phyloP scores from a whole-genome alignment of 495 filamentous ascomycete genomes.

The Gamarada debralockiae region DNA sequence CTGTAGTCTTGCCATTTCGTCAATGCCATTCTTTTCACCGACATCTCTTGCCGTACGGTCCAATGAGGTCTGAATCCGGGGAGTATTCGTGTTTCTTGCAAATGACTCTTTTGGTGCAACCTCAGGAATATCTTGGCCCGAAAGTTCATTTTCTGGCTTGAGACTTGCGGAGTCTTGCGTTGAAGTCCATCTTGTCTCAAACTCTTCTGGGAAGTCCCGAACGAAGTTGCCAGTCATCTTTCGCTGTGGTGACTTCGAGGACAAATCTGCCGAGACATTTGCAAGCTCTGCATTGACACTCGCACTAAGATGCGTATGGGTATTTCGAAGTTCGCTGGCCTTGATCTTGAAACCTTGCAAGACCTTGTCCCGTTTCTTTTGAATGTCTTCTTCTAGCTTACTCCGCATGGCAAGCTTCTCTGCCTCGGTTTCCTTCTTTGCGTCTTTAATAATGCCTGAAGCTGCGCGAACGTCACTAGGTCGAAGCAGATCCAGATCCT shows the following conservation, averaged over 20 bases:
- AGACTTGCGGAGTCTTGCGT: not conserved
- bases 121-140: constrained; percentile 25
- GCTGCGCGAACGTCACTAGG: constrained; percentile 47
- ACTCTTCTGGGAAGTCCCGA: constrained; percentile 44
- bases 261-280: constrained; percentile 1
- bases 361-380: constrained; percentile 6
- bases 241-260: not conserved
- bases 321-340: constrained; percentile 11
- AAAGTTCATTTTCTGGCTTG: constrained; percentile 25
- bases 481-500: constrained; percentile 40
- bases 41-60: constrained; percentile 20
- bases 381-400: constrained; percentile 31
- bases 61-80: constrained; percentile 32
- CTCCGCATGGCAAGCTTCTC: constrained; percentile 27
- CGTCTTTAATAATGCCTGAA: constrained; percentile 28
- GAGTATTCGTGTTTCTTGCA: constrained; percentile 19
- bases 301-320: constrained; percentile 1
- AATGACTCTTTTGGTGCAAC: constrained; percentile 5
- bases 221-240: constrained; percentile 39
- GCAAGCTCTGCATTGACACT: constrained; percentile 10
- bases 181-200: constrained; percentile 32
- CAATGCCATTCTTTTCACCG: too few relatives aligned
- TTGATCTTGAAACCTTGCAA: constrained; percentile 3
- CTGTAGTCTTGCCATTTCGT: not conserved
- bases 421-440: constrained; percentile 24